Conservation (phyloP, 2,329 filamentous ascomycete genomes). For the Exophiala phaeomuriformis region DNA sequence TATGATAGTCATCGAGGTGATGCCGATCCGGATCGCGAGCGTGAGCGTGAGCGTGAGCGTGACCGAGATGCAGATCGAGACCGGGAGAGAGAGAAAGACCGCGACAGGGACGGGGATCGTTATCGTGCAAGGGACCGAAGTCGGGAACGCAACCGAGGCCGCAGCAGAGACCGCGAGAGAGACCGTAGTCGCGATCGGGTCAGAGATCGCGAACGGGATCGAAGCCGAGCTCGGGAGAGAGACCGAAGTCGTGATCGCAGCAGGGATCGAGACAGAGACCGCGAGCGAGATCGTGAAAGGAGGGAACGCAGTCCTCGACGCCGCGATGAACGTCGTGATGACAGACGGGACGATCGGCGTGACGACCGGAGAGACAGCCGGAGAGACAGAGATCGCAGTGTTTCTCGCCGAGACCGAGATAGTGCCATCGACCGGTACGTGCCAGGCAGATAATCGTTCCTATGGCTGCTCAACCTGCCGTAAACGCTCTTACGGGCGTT, state of each 20-base stretch:
- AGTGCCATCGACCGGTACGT: constrained; percentile 25
- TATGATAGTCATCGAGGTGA: constrained; percentile 28
- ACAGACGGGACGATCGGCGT: constrained; percentile 13
- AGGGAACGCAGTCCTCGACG: constrained; percentile 16
- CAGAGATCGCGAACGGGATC: not conserved
- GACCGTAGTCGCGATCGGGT: constrained; percentile 13
- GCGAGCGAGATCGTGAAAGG: constrained; percentile 29
- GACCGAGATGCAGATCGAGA: constrained; percentile 11
- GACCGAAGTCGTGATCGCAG: constrained; percentile 10
- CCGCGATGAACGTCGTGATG: constrained; percentile 15
- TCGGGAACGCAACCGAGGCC: constrained; percentile 20
- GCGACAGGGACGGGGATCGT: constrained; percentile 7
- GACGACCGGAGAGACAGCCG: constrained; percentile 14
- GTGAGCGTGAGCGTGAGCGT: constrained; percentile 14
- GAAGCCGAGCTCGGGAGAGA: constrained; percentile 3
- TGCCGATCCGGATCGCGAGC: constrained; percentile 20
- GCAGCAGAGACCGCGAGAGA: constrained; percentile 20
- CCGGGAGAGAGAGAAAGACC: constrained; percentile 12
- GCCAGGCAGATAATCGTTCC: constrained; percentile 17
- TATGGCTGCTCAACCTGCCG: constrained; percentile 1
- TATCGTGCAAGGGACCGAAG: constrained; percentile 23
- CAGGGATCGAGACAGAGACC: constrained; percentile 22
- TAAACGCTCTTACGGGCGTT: constrained; percentile 5
- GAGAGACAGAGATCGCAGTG: constrained; percentile 16
- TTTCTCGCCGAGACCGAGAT: constrained; percentile 15